Conservation (phyloP, 140 eudicot genomes). For the Flaveria floridana region DNA sequence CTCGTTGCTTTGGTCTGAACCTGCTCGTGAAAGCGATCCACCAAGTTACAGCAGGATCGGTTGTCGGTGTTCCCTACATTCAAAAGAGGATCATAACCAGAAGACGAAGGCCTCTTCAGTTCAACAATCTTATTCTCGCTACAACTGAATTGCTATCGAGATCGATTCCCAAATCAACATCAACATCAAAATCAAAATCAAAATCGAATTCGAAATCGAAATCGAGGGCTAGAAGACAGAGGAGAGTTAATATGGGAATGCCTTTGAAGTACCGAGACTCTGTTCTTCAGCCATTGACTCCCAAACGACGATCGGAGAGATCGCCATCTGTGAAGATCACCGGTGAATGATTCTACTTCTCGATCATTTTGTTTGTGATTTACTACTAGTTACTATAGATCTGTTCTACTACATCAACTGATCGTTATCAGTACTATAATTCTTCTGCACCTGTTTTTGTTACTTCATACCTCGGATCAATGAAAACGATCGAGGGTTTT, state of each 20-base stretch:
- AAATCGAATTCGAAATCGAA: not conserved
- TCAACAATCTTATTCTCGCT: slow-evolving; percentile 29
- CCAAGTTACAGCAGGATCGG: slow-evolving; percentile 57
- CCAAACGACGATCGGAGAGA: slow-evolving; percentile 28
- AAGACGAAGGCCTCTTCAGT: slow-evolving; percentile 43
- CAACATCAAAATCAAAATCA: not conserved
- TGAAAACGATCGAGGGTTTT: slow-evolving; percentile 11
- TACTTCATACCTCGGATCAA: slow-evolving; percentile 21
- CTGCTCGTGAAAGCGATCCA: slow-evolving; percentile 60
- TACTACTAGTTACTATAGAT: slow-evolving; percentile 12
- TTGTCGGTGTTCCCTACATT: slow-evolving; percentile 60
- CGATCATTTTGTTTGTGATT: slow-evolving; percentile 9
- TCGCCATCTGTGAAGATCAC: slow-evolving; percentile 15
- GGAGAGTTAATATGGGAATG: slow-evolving; percentile 35
- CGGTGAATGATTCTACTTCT: slow-evolving; percentile 21
- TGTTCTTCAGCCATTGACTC: slow-evolving; percentile 38
- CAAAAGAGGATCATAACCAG: slow-evolving; percentile 52
- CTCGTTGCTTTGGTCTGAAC: slow-evolving; percentile 54
- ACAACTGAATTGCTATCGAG: slow-evolving; percentile 15
- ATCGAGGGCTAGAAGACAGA: slow-evolving; percentile 27
- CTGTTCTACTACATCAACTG: slow-evolving; percentile 24
- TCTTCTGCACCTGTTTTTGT: not conserved
- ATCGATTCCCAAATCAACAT: not conserved
- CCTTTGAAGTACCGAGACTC: slow-evolving; percentile 46
- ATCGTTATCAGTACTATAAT: not conserved